Evolutionary conservation across 148 eudicot genomes (phyloP), one percentile per base, ranked within the genome.

Genomic region (Persicaria maculosa): DNA sequence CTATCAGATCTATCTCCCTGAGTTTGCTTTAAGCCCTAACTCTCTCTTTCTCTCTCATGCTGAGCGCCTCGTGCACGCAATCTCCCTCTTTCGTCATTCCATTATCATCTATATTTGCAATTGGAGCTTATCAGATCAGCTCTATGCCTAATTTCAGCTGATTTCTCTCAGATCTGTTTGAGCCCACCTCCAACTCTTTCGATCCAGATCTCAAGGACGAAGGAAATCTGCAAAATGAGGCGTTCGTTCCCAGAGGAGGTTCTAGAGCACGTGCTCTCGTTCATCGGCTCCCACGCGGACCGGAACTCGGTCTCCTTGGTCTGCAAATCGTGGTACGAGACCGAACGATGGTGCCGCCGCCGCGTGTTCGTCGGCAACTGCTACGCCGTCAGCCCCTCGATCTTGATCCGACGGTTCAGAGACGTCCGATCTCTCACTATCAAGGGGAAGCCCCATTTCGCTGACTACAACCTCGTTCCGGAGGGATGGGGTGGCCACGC

Each of bases 361-460:
- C 76, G 81, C 53, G 64, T 90, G n/a, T 90, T 90, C 74, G 67
- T 90, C 17, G 89, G 90, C 7, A 90, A 90, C 86, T 90, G 96
- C 83, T 90, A 90, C 72, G 89, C 96, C 0, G 83, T 85, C 46
- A 81, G 74, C 58, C 96, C 96, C 54, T 16, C 62, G 76, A 74
- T 80, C 48, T 16, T 88, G 86, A 80, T 81, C 74, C 72, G 81
- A 47, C 74, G 96, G 61, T 90, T 90, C 62, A 91, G 90, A 10
- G 89, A 88, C 74, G 79, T 87, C 31, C 74, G 88, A 79, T 83
- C 88, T n/a, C 82, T 90, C 25, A 84, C 89, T 76, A 69, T 90
- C 58, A 90, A 90, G 69, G 96, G 96, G 44, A 90, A 90, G 80
- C 96, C 96, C 31, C 96, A 90, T 79, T 90, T 90, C 54, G 92